phyloP scores from a whole-genome alignment of 2,329 filamentous ascomycete genomes.

The Myriosclerotinia duriaeana region DNA sequence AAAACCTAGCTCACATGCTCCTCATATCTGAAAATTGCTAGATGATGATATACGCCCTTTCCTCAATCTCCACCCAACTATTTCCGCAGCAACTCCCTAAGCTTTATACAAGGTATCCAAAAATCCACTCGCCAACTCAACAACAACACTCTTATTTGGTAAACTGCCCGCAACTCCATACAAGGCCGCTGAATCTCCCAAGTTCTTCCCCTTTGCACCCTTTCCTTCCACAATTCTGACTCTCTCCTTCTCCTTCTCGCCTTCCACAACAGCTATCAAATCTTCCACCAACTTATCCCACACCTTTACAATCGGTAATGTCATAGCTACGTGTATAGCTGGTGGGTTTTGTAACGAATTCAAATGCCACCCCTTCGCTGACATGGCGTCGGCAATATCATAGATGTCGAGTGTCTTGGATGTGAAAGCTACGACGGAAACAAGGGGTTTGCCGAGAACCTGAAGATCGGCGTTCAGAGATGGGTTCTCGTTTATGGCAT shows the following conservation, averaged over 20 bases:
- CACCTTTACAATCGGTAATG: slow-evolving; percentile 77
- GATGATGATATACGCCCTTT: not conserved
- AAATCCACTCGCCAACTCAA: slow-evolving; percentile 85
- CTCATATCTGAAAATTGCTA: not conserved
- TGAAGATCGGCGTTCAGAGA: slow-evolving; percentile 70
- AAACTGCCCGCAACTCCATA: slow-evolving; percentile 94
- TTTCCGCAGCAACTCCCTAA: slow-evolving; percentile 42
- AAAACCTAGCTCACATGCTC: not conserved
- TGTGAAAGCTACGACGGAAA: slow-evolving; percentile 86
- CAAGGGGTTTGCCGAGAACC: slow-evolving; percentile 80
- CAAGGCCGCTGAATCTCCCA: slow-evolving; percentile 79
- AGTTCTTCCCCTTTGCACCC: slow-evolving; percentile 61
- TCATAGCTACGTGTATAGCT: slow-evolving; percentile 92
- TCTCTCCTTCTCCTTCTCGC: slow-evolving; percentile 78
- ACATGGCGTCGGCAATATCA: slow-evolving; percentile 89
- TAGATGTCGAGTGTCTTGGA: slow-evolving; percentile 88
- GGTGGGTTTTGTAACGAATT: slow-evolving; percentile 91
- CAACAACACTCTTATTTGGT: slow-evolving; percentile 93
- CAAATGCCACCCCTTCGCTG: slow-evolving; percentile 84
- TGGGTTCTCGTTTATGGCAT: slow-evolving; percentile 69
- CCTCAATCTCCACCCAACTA: not conserved
- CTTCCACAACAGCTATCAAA: slow-evolving; percentile 63
- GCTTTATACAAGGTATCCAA: slow-evolving; percentile 91
- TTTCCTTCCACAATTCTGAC: slow-evolving; percentile 69
- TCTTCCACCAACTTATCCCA: slow-evolving; percentile 79